Conservation (phyloP, 2,329 filamentous ascomycete species). For the Stagonosporopsis chrysanthemi region DNA sequence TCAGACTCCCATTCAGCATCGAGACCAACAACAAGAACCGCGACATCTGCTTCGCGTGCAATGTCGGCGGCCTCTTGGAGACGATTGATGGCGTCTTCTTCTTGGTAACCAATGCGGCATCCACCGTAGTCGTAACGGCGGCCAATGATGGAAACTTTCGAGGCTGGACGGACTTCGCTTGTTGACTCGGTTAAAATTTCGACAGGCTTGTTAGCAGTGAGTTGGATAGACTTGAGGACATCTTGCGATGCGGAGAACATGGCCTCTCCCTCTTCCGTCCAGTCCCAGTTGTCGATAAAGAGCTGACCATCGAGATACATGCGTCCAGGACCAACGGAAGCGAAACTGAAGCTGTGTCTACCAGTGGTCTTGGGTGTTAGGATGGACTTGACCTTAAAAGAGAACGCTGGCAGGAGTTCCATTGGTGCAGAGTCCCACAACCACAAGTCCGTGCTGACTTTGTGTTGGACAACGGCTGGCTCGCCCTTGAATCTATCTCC, state of each 20-base stretch:
- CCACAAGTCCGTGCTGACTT: conserved; percentile 71
- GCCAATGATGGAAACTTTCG: conserved; percentile 65
- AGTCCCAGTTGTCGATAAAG: conserved; percentile 71
- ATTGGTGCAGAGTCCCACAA: conserved; percentile 73
- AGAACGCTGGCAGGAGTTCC: conserved; percentile 69
- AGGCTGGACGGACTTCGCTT: conserved; percentile 68
- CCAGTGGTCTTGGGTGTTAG: conserved; percentile 67
- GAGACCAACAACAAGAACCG: conserved; percentile 78
- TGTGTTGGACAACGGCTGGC: conserved; percentile 64
- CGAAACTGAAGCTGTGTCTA: conserved; percentile 71
- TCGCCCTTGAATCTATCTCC: conserved; percentile 69
- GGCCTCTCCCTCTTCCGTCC: conserved; percentile 72
- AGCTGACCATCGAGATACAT: conserved; percentile 67
- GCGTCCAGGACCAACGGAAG: conserved; percentile 70
- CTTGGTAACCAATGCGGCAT: conserved; percentile 74
- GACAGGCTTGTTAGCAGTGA: conserved; percentile 66
- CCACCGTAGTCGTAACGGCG: conserved; percentile 73
- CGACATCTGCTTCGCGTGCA: conserved; percentile 75
- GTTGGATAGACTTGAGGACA: conserved; percentile 66
- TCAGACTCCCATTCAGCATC: conserved; percentile 82
- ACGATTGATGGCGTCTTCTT: conserved; percentile 68
- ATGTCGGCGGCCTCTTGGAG: conserved; percentile 67
- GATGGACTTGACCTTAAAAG: conserved; percentile 67
- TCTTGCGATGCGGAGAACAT: conserved; percentile 75
- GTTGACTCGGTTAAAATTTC: conserved; percentile 71